Base-by-base conservation (phyloP, 805 yeast species). In the Diddensiella caesifluorescens region DNA sequence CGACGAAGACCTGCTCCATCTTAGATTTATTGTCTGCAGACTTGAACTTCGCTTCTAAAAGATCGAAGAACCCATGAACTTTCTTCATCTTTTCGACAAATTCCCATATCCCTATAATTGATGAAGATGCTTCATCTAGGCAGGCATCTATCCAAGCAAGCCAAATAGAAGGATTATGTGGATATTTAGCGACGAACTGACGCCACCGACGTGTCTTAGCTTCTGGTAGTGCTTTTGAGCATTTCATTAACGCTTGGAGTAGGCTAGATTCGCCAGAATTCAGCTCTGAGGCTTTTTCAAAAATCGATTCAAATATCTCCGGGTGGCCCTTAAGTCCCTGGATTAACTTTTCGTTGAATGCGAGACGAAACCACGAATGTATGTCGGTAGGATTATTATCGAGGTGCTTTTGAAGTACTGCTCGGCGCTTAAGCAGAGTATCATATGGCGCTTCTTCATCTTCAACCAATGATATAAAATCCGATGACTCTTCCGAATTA, bases 21-120 rank as follows among this genome's bases (percentile, higher is more conserved):
- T 25, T 10, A n/a, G 9, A 15, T 10, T 7, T 15, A 4, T 16
- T n/a, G n/a, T n/a, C n/a, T n/a, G n/a, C n/a, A n/a, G n/a, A 16
- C 22, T 12, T 26, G n/a, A 16, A 4, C 10, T 18, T 3, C 6
- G 30, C 22, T 18, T 35, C 42, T 13, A 32, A 36, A 7, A 35
- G 6, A 13, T 44, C 45, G 37, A 44, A 18, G 12, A 43, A 9
- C 16, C 31, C 43, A 7, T 34, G 28, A 5, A 22, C 36, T 13
- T 28, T 21, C 21, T 12, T 18, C 20, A 35, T 10, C 22, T 42
- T 19, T 7, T 22, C 18, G 9, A 42, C 25, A n/a, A 33, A 35
- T 4, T 41, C 40, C n/a, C n/a, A n/a, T n/a, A n/a, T n/a, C n/a
- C n/a, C n/a, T n/a, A n/a, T n/a, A n/a, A n/a, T n/a, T n/a, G n/a